phyloP scores from a whole-genome alignment of 225 moss, liverwort and hornwort genomes.

The Marchantia paleacea region DNA sequence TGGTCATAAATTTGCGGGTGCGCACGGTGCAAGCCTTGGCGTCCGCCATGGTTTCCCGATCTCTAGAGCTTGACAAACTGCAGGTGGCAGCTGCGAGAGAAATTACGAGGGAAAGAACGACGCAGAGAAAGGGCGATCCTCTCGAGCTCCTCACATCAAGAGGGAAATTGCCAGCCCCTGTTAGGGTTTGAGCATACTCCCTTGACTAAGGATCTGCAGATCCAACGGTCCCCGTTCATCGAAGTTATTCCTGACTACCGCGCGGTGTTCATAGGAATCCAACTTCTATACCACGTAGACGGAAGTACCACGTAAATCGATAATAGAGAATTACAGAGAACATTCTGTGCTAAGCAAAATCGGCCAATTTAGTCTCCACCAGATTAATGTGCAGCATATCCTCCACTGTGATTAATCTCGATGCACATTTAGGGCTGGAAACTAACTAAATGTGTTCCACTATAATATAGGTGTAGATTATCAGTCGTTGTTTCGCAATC shows the following conservation, averaged over 20 bases:
- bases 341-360: too few relatives aligned
- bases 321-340: too few relatives aligned
- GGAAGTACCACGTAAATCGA: too few relatives aligned
- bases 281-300: too few relatives aligned
- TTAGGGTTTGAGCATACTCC: constrained; percentile 15
- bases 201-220: not conserved
- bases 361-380: too few relatives aligned
- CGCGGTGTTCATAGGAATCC: too few relatives aligned
- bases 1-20: constrained; percentile 91
- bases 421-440: too few relatives aligned
- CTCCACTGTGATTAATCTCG: too few relatives aligned
- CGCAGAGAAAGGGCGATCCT: not conserved
- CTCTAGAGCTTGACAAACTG: not conserved
- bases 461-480: too few relatives aligned
- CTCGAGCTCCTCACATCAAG: constrained; percentile 9
- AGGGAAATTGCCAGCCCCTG: constrained; percentile 8
- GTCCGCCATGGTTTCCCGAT: constrained; percentile 55
- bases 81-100: not conserved
- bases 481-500: too few relatives aligned
- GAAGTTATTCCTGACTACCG: not conserved
- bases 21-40: constrained; percentile 93
- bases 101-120: not conserved
- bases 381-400: too few relatives aligned
- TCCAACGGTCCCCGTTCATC: not conserved
- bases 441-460: too few relatives aligned